Evolutionary conservation across 306 rosid genomes (phyloP), one percentile per base, ranked within the genome.

Genomic region (Medicago lupulina): DNA sequence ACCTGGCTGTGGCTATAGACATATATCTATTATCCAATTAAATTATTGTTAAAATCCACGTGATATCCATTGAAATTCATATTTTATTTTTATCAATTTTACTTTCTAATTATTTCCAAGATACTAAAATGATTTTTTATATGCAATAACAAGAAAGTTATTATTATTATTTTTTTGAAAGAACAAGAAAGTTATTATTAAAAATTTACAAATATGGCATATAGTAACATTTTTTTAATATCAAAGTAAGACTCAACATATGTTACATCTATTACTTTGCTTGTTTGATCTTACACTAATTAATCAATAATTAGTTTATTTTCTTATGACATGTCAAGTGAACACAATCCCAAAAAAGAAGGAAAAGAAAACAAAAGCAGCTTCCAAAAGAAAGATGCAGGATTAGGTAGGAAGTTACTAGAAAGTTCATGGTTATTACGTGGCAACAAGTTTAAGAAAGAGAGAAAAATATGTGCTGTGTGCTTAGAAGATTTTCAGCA

Each of bases 401-500:
- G 86, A 8, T 4, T 83, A 14, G 81, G 86, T n/a, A 0, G 74
- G 11, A 83, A 74, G 34, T 1, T 79, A 47, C 44, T 79, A 28
- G 65, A 43, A 7, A 59, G 73, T 44, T 66, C 84, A 59, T 80
- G 87, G 84, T 13, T 84, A 43, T 41, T 76, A 61, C 38, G 68
- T 38, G 51, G 59, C 0, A 76, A 41, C 25, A 83, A n/a, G 55
- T 36, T 23, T 9, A 79, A 67, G 69, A 80, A 80, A 51, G 83
- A 80, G 70, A 80, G 66, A 34, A 66, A 83, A 41, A 63, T 76
- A 5, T 84, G 87, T 67, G 76, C 82, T 0, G 77, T 84, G 28
- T 84, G 87, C 77, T 16, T 80, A 31, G 84, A 84, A 72, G 80
- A 61, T 67, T 71, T 76, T 0, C 23, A 53, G 19, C 14, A 76